phyloP scores from a whole-genome alignment of 2,329 filamentous ascomycete genomes.

The Plenodomus tracheiphilus region DNA sequence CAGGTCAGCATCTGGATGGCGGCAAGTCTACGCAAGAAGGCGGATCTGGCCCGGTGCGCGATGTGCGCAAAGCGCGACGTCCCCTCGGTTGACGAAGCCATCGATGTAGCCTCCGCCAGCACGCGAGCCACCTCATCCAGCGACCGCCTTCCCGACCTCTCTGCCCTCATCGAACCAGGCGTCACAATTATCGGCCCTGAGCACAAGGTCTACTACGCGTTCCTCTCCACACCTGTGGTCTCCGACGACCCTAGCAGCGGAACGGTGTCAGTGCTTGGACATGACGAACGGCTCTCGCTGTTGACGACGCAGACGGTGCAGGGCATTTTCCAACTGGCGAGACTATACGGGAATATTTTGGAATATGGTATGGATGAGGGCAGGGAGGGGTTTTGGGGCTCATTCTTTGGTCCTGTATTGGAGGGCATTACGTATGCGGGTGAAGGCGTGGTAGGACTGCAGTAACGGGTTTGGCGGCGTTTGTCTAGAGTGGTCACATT shows the following conservation, averaged over 20 bases:
- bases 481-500: too few species aligned
- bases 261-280: slow-evolving; percentile 1
- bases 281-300: neutral
- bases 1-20: slow-evolving; percentile 8
- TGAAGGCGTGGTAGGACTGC: neutral
- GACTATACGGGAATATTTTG: slow-evolving; percentile 6
- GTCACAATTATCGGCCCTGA: slow-evolving; percentile 3
- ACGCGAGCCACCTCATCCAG: slow-evolving; percentile 2
- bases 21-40: slow-evolving; percentile 9
- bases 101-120: slow-evolving; percentile 2
- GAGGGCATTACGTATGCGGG: neutral
- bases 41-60: slow-evolving; percentile 2
- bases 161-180: slow-evolving; percentile 2
- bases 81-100: slow-evolving; percentile 1
- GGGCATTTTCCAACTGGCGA: slow-evolving; percentile 4
- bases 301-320: slow-evolving; percentile 3
- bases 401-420: slow-evolving; percentile 2
- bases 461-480: too few species aligned
- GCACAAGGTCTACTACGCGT: slow-evolving; percentile 9
- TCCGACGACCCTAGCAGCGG: slow-evolving; percentile 1
- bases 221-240: neutral
- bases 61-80: neutral
- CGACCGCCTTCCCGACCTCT: slow-evolving; percentile 1
- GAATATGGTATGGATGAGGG: slow-evolving; percentile 7
- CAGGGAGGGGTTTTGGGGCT: slow-evolving; percentile 3